A percentile compares a stretch with the other conserved stretches of the same genome.
Evolutionary conservation across 2,329 filamentous ascomycete species (phyloP).

Genomic region (Falciphora oryzae): DNA sequence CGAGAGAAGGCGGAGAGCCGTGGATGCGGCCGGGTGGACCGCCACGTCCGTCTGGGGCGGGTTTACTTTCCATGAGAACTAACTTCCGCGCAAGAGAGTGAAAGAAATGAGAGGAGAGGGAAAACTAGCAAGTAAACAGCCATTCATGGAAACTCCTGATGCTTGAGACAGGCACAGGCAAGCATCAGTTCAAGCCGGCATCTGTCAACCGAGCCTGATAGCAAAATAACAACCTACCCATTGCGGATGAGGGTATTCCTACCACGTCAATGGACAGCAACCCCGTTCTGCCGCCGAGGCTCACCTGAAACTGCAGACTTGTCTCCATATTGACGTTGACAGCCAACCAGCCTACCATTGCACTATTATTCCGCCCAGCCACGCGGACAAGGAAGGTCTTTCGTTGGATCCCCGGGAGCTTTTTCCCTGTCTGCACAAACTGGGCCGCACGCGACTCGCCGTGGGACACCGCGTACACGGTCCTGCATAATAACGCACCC

Average conservation of each 20-base stretch:
- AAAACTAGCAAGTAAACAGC: too few relatives aligned
- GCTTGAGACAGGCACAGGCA: not conserved
- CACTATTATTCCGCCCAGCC: not conserved
- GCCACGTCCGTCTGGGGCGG: conserved; percentile 44
- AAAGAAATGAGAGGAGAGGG: not conserved
- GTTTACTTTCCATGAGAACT: conserved; percentile 31
- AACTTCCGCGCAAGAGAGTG: not conserved
- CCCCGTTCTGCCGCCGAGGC: not conserved
- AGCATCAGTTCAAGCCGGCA: not conserved
- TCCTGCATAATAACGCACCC: not conserved
- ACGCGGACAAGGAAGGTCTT: not conserved
- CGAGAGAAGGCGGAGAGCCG: conserved; percentile 30
- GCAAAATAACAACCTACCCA: not conserved
- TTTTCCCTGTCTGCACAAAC: not conserved
- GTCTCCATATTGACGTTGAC: not conserved
- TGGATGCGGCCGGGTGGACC: conserved; percentile 39
- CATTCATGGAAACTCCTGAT: too few relatives aligned
- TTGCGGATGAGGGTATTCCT: not conserved
- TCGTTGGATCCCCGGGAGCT: not conserved
- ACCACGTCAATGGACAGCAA: not conserved
- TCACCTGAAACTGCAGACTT: not conserved
- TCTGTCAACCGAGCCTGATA: not conserved
- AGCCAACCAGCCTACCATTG: not conserved
- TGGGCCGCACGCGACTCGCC: not conserved
- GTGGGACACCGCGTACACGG: too few relatives aligned